Conservation (phyloP, 2,329 filamentous ascomycete genomes). For the Scytalidium sp. region DNA sequence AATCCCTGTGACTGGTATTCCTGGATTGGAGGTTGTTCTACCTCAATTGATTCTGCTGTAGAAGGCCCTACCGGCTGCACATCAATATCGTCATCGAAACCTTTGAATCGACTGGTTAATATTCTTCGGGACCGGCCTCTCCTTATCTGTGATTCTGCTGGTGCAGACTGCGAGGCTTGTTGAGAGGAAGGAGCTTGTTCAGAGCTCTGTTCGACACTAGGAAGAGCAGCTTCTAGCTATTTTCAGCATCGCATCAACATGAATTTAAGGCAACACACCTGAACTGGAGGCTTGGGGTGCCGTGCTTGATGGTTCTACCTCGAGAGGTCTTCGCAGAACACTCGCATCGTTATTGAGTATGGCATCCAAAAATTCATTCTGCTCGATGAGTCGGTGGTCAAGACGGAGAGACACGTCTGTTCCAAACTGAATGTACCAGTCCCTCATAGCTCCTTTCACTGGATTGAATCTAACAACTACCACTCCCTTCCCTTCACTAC, state of each 20-base stretch:
- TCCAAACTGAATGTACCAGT: slow-evolving; percentile 69
- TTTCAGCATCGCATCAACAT: not conserved
- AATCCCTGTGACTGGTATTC: slow-evolving; percentile 36
- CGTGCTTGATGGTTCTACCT: slow-evolving; percentile 39
- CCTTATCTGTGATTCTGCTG: slow-evolving; percentile 11
- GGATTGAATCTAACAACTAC: slow-evolving; percentile 73
- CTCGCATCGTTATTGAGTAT: slow-evolving; percentile 79
- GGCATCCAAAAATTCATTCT: slow-evolving; percentile 88
- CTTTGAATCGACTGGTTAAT: slow-evolving; percentile 62
- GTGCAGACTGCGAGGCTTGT: slow-evolving; percentile 9
- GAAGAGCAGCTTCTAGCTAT: not conserved
- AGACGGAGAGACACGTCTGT: slow-evolving; percentile 67
- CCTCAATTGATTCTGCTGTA: slow-evolving; percentile 27
- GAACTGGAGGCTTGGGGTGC: slow-evolving; percentile 24
- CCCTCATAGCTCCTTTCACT: slow-evolving; percentile 49
- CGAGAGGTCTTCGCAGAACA: slow-evolving; percentile 65
- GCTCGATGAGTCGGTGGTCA: slow-evolving; percentile 79
- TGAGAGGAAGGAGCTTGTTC: not conserved
- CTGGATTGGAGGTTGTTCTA: slow-evolving; percentile 9
- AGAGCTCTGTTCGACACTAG: slow-evolving; percentile 11
- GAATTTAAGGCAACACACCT: slow-evolving; percentile 15
- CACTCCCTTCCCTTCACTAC: slow-evolving; percentile 65
- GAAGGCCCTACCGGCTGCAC: slow-evolving; percentile 32
- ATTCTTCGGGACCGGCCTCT: slow-evolving; percentile 36
- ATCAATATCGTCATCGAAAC: slow-evolving; percentile 64